Percentiles rank a stretch among this genome's conserved stretches.
Conservation (phyloP, 208 protist genomes). For the Trypanosoma platydactyli region DNA sequence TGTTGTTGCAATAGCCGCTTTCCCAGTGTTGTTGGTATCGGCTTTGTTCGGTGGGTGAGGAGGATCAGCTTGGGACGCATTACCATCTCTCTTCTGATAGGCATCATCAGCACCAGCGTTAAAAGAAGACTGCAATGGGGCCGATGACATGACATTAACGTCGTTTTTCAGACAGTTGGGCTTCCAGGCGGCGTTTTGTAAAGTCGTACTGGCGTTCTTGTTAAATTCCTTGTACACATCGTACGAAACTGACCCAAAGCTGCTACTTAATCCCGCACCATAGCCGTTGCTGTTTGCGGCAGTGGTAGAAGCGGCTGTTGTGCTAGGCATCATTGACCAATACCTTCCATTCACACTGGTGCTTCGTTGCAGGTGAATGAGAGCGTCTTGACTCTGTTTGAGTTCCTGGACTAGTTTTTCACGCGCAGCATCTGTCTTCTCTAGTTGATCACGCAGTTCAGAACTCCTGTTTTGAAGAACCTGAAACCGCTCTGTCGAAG, state of each 20-base stretch:
- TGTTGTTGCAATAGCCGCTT: not conserved
- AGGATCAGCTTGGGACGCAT: not conserved
- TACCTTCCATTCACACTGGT: conserved; percentile 71
- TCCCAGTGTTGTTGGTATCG: not conserved
- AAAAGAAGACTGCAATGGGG: not conserved
- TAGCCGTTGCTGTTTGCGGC: conserved; percentile 1
- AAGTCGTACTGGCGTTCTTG: conserved; percentile 25
- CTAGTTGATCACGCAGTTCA: conserved; percentile 71
- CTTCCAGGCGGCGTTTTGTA: not conserved
- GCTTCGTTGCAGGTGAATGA: conserved; percentile 79
- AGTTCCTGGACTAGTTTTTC: conserved; percentile 71
- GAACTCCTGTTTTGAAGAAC: conserved; percentile 47
- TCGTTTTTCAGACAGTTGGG: not conserved
- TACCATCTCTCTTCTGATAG: not conserved
- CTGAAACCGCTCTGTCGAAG: conserved; percentile 37
- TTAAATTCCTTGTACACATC: conserved; percentile 33
- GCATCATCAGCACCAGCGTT: not conserved
- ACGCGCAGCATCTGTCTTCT: conserved; percentile 56
- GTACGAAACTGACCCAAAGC: conserved; percentile 15
- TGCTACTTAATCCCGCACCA: conserved; percentile 21
- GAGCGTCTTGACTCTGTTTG: conserved; percentile 71
- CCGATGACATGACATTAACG: not conserved
- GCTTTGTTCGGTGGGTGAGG: no score
- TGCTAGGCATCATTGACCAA: conserved; percentile 44
- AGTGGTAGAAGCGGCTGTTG: not conserved